These are phyloP conservation scores for Monosporascus cannonballus DNA, from an alignment of 2,329 filamentous ascomycete species.

Conservation along the genomic window DNA sequence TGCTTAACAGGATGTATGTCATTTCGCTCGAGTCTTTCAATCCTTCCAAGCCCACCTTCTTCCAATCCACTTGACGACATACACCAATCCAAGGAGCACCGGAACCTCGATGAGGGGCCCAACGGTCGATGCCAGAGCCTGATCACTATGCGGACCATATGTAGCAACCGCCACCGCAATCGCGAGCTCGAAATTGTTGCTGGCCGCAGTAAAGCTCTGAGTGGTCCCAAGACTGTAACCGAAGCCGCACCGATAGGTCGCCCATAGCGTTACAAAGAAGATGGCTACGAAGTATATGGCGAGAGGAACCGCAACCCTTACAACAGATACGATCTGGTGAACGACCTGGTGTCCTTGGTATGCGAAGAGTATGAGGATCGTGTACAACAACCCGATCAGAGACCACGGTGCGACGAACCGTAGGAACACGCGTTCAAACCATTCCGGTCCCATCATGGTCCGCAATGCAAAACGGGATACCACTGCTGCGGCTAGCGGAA, in stretches of 20 bases:
- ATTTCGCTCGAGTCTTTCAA: conserved; percentile 7
- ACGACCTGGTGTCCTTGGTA: conserved; percentile 73
- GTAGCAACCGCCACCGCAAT: conserved; percentile 83
- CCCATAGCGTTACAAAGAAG: conserved; percentile 62
- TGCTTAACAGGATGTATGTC: not conserved
- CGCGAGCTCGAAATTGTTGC: conserved; percentile 89
- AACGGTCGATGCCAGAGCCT: conserved; percentile 77
- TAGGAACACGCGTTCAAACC: conserved; percentile 68
- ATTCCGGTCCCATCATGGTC: conserved; percentile 43
- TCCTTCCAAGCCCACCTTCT: conserved; percentile 49
- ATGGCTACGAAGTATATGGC: conserved; percentile 74
- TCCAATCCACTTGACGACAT: conserved; percentile 58
- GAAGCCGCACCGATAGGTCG: conserved; percentile 62
- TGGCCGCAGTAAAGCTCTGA: conserved; percentile 83
- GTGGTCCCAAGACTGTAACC: conserved; percentile 65
- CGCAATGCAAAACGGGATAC: conserved; percentile 64
- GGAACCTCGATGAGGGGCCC: conserved; percentile 84
- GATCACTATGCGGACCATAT: conserved; percentile 70
- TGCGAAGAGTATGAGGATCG: conserved; percentile 79
- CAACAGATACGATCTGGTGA: conserved; percentile 75
- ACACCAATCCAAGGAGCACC: conserved; percentile 71
- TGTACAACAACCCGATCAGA: conserved; percentile 78
- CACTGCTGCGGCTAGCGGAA: conserved; percentile 74
- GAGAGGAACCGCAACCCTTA: conserved; percentile 74
- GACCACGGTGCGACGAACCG: conserved; percentile 66